Evolutionary conservation across 2,329 filamentous ascomycete species (phyloP).

Genomic region (Aureobasidium sp.): DNA sequence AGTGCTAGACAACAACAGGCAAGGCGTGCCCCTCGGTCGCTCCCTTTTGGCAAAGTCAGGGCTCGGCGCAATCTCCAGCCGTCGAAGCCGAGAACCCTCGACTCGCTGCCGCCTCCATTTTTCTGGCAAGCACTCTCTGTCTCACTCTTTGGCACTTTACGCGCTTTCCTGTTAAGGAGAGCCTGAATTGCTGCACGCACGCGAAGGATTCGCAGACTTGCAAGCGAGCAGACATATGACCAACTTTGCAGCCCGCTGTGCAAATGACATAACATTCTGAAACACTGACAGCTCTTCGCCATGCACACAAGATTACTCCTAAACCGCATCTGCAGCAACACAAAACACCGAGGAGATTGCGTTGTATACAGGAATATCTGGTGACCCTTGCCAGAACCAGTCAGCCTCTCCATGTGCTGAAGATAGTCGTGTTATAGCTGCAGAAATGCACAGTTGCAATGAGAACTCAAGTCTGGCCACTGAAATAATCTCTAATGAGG

Average conservation of each 20-base stretch:
- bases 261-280: neutral
- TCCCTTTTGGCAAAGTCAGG: neutral
- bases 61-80: conserved; percentile 4
- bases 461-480: too few species aligned
- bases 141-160: neutral
- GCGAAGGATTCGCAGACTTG: neutral
- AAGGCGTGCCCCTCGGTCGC: neutral
- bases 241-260: neutral
- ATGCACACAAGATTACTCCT: neutral
- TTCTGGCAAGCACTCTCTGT: neutral
- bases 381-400: too few species aligned
- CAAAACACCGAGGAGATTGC: neutral
- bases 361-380: neutral
- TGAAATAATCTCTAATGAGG: too few species aligned
- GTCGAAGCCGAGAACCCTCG: neutral
- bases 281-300: neutral
- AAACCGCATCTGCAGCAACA: neutral
- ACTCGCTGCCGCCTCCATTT: neutral
- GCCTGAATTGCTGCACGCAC: neutral
- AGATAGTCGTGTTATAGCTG: too few species aligned
- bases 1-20: conserved; percentile 5
- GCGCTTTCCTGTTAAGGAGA: neutral
- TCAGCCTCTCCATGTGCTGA: too few species aligned
- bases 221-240: neutral
- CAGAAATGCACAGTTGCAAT: too few species aligned